Evolutionary conservation across 2,329 filamentous ascomycete species (phyloP), one percentile per base, ranked within the genome.

Genomic region (Calonectria multiphialidica): DNA sequence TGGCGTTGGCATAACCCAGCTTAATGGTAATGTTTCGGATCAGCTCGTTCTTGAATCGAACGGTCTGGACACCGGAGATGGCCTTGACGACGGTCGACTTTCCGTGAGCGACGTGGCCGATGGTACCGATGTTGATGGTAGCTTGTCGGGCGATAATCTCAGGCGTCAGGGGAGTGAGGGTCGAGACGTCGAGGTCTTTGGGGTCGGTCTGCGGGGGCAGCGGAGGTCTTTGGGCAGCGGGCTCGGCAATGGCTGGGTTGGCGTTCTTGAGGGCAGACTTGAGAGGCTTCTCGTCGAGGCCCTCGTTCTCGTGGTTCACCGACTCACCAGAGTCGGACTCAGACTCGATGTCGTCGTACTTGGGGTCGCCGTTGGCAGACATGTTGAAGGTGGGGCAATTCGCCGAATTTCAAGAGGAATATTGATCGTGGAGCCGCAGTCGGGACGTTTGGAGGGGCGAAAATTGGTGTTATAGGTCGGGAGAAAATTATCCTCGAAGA

Each of bases 11-110:
- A 85, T 99, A 99, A 84, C 97, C 97, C 81, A 99, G 91, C 92
- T 99, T 99, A 90, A 99, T 99, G 81, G 97, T 99, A 82, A 99
- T 99, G 86, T 99, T 99, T 82, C 97, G 91, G 88, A 98, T 97
- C 87, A 98, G 88, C 88, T 99, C 97, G 88, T 98, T 99, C 93
- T 99, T 99, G 90, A 99, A 99, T 79, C 97, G 92, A 82, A 99
- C 97, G 21, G 97, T 99, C 90, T 99, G 97, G 76, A 99, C 97
- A 75, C 97, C 97, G 2, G 97, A 98, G 81, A 99, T 98, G 81
- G 97, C 97, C 90, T 99, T 99, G 81, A 99, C 97, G 63, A 99
- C 97, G 25, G 97, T 99, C 74, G 95, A 98, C 86, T 98, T 98
- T 83, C 96, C 96, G 93, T 98, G 96, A 82, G 97, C 97, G 89